These are phyloP conservation scores for Termitomyces sp. DNA, from an alignment of 768 basidiomycete genomes.

Conservation along the genomic window DNA sequence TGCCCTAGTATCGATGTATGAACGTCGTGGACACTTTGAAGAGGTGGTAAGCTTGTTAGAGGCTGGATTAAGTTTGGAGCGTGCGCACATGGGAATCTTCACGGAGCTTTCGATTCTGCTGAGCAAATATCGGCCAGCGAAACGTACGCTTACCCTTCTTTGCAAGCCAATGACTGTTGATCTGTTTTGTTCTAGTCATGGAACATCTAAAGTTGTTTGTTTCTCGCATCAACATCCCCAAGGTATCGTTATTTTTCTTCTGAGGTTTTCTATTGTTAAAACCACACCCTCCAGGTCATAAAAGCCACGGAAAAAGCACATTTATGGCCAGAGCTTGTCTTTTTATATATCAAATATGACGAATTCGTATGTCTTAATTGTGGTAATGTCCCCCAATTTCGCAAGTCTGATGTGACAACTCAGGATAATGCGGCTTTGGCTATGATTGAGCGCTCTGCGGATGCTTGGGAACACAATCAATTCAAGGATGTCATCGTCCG, in stretches of 20 bases:
- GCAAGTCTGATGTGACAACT: background rate
- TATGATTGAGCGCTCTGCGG: conserved; percentile 98
- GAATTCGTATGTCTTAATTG: conserved; percentile 58
- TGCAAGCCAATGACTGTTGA: background rate
- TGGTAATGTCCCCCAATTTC: background rate
- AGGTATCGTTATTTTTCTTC: conserved; percentile 34
- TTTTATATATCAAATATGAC: conserved; percentile 98
- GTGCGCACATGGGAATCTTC: conserved; percentile 99
- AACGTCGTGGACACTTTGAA: conserved; percentile 88
- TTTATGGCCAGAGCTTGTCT: conserved; percentile 97
- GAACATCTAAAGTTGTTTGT: conserved; percentile 97
- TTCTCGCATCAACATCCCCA: conserved; percentile 96
- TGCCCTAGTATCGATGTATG: conserved; percentile 75
- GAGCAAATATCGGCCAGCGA: conserved; percentile 93
- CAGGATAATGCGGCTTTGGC: conserved; percentile 96
- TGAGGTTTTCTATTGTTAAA: background rate
- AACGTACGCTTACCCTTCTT: conserved; percentile 48
- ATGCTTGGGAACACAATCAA: conserved; percentile 99
- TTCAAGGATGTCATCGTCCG: conserved; percentile 98
- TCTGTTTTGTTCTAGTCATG: conserved; percentile 61
- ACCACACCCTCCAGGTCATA: conserved; percentile 57
- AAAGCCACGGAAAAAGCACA: conserved; percentile 94
- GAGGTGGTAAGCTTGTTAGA: conserved; percentile 90
- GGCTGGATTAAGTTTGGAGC: conserved; percentile 92
- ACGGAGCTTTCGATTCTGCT: conserved; percentile 89